Evolutionary conservation across 495 filamentous ascomycete species (phyloP).

Genomic region (Neurospora discreta): DNA sequence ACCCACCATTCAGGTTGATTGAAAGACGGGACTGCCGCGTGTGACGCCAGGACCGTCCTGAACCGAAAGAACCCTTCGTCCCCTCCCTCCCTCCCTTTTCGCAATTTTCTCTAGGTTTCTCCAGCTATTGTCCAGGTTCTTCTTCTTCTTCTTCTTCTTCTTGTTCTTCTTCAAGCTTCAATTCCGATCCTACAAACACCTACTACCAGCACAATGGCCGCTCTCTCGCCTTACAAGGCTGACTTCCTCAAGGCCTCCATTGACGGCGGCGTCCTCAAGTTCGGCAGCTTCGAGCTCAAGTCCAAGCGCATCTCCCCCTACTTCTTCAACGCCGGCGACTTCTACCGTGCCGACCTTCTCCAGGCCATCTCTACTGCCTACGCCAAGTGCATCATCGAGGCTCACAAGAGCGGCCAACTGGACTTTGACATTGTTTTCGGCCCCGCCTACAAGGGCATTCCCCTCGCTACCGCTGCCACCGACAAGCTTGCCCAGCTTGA

Average conservation of each 20-base stretch:
- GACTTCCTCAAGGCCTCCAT: slow-evolving; percentile 64
- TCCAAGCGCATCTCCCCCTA: slow-evolving; percentile 90
- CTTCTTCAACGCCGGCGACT: slow-evolving; percentile 92
- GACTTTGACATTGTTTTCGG: slow-evolving; percentile 66
- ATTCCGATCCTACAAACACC: background rate
- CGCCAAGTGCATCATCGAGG: slow-evolving; percentile 53
- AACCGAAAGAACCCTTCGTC: background rate
- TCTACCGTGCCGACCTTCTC: slow-evolving; percentile 66
- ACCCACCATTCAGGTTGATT: background rate
- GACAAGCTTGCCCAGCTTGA: slow-evolving; percentile 58
- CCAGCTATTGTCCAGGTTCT: background rate
- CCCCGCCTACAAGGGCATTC: slow-evolving; percentile 94
- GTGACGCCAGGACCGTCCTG: no score
- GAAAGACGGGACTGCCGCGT: background rate
- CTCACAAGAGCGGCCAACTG: slow-evolving; percentile 26
- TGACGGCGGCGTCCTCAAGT: slow-evolving; percentile 64
- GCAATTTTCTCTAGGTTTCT: background rate
- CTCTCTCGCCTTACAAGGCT: slow-evolving; percentile 42
- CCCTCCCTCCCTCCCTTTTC: background rate
- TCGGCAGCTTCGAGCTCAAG: slow-evolving; percentile 84
- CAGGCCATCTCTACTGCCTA: slow-evolving; percentile 66
- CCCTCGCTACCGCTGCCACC: slow-evolving; percentile 62
- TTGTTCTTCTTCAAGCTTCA: background rate
- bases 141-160: no score
- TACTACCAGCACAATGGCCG: slow-evolving; percentile 8